These are phyloP conservation scores for Collybiopsis confluens DNA, from an alignment of 768 basidiomycete genomes.

Conservation along the genomic window DNA sequence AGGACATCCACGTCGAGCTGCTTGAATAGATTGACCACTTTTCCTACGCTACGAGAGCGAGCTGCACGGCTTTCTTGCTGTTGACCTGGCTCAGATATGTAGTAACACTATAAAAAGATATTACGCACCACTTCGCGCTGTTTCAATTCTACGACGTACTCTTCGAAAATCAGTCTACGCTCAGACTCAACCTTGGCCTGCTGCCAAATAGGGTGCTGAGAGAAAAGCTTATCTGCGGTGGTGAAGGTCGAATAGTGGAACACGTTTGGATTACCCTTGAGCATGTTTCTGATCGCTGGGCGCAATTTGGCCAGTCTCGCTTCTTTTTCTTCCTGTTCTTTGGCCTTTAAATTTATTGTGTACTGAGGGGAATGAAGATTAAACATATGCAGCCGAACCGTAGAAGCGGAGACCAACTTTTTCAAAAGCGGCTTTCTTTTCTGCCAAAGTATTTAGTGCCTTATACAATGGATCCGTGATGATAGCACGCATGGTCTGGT, in stretches of 20 bases:
- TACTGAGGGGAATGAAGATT: slow-evolving; percentile 44
- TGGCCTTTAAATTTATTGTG: slow-evolving; percentile 67
- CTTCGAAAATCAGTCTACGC: slow-evolving; percentile 84
- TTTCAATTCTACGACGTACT: slow-evolving; percentile 83
- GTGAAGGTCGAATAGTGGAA: slow-evolving; percentile 89
- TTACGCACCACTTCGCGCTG: slow-evolving; percentile 80
- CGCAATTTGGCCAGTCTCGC: slow-evolving; percentile 79
- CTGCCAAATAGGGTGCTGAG: slow-evolving; percentile 88
- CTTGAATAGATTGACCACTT: slow-evolving; percentile 83
- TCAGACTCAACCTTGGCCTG: slow-evolving; percentile 84
- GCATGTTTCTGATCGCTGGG: slow-evolving; percentile 81
- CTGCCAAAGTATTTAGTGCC: slow-evolving; percentile 86
- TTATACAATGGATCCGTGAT: slow-evolving; percentile 98
- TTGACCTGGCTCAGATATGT: slow-evolving; percentile 2
- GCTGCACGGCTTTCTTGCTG: slow-evolving; percentile 79
- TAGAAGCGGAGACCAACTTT: slow-evolving; percentile 52
- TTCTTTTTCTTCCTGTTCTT: slow-evolving; percentile 85
- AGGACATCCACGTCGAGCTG: slow-evolving; percentile 85
- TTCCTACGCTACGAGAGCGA: slow-evolving; percentile 74
- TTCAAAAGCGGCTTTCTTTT: slow-evolving; percentile 93
- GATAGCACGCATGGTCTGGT: slow-evolving; percentile 95
- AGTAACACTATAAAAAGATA: neutral
- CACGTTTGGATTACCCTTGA: slow-evolving; percentile 82
- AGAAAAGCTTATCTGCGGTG: slow-evolving; percentile 83
- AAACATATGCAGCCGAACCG: neutral